Percentiles rank a stretch among this genome's conserved stretches.
These are phyloP conservation scores for Backusella tarrabulga DNA, from an alignment of 192 early-diverging fungal genomes.

Conservation along the genomic window DNA sequence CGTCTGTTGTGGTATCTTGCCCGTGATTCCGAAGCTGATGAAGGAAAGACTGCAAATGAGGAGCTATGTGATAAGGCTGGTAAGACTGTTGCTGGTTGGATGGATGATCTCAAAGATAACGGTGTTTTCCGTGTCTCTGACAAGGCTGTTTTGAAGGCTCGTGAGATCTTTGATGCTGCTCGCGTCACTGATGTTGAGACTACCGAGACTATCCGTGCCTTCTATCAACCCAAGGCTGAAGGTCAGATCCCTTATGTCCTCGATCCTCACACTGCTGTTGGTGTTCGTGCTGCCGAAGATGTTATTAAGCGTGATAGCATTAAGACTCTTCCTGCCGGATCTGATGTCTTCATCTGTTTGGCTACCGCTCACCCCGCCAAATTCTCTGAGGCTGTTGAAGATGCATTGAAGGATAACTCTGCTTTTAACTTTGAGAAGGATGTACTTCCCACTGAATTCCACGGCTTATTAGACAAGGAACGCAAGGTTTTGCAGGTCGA, in stretches of 20 bases:
- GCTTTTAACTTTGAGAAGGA: conserved; percentile 51
- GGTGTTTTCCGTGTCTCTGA: conserved; percentile 72
- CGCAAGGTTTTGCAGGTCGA: conserved; percentile 55
- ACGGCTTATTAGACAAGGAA: conserved; percentile 69
- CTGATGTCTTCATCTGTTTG: conserved; percentile 60
- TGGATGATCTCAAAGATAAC: conserved; percentile 69
- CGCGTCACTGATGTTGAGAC: conserved; percentile 77
- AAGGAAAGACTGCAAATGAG: conserved; percentile 28
- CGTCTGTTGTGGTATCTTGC: conserved; percentile 92
- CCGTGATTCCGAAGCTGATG: conserved; percentile 50
- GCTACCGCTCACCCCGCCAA: conserved; percentile 96
- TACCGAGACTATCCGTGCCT: conserved; percentile 67
- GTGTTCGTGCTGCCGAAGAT: conserved; percentile 80
- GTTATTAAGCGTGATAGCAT: conserved; percentile 22
- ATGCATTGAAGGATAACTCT: conserved; percentile 56
- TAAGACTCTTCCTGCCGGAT: conserved; percentile 12
- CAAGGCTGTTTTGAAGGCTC: conserved; percentile 62
- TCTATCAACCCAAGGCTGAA: conserved; percentile 52
- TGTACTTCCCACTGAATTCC: conserved; percentile 68
- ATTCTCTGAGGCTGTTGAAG: conserved; percentile 89
- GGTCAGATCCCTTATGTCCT: conserved; percentile 67
- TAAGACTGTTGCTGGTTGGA: conserved; percentile 65
- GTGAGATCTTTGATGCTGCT: conserved; percentile 70
- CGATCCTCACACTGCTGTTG: conserved; percentile 97
- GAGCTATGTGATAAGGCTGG: conserved; percentile 47